Base-by-base conservation (phyloP, 1,139 yeast genomes). In the Candida labiduridarum region DNA sequence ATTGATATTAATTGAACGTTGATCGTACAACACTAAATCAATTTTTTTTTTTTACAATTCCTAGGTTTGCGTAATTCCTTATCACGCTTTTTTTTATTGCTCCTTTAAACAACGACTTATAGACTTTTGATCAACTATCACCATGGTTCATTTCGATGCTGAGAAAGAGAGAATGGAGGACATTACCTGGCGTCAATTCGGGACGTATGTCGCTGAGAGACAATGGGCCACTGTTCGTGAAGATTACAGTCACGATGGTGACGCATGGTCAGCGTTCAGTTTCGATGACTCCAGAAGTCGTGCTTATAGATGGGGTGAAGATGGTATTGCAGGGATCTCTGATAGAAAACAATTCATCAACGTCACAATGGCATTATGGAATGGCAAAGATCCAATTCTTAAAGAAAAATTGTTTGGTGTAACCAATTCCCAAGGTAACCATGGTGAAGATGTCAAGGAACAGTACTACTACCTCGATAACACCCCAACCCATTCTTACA, bases 181-280 rank as follows among this genome's bases (percentile, higher is more conserved):
- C 48, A 82, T 82, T 64, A 85, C 87, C 67, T 89, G 95, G 89
- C 83, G 86, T 61, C 79, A 88, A 55, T 92, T 97, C 96, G 98
- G 98, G 10, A 94, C 96, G 5, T 92, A 90, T 62, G 78, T 91
- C 47, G 84, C 92, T 46, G 98, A 92, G 67, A 80, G 98, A 53
- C 90, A 89, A 59, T 92, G 98, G 98, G 89, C 96, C 27, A 88
- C 96, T 0, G 97, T 94, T 9, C 76, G 97, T 55, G 97, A 92
- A 68, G 98, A 92, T 66, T 92, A 92, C 68, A 88, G 96, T 0
- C 74, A 68, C 45, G 79, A 86, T 60, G 98, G 98, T 44, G 94
- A 91, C 59, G 97, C 97, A 2, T 92, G 98, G 98, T 79, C 85
- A 35, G 84, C 86, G 60, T 92, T 92, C 68, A 91, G 96, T 9